Evolutionary conservation across 306 rosid genomes (phyloP), one percentile per base, ranked within the genome.

Genomic region (Vigna hirtella): DNA sequence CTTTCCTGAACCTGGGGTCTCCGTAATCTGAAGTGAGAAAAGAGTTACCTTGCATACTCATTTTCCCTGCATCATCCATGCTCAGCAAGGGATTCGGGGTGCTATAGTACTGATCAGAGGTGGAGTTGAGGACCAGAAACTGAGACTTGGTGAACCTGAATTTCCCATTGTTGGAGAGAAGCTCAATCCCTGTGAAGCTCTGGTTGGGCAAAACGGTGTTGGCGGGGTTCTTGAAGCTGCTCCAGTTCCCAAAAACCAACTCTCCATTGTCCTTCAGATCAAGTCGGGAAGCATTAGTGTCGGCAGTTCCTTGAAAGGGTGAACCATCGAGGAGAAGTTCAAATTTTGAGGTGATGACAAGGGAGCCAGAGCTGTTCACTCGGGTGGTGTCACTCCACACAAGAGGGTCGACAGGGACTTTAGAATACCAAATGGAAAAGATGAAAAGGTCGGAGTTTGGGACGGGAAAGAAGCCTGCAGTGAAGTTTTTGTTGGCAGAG

Each of bases 161-260:
- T 7, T 70, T 85, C 18, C 88, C 79, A 52, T 89, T 85, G 2
- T 16, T 70, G 52, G 95, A 89, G 5, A 18, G 9, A 18, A 86
- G 55, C 13, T 16, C 22, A 9, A 82, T 45, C 3, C 16, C 62
- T 0, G 22, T 28, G 7, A 94, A 59, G 30, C 32, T 79, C 57
- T 94, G 97, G 74, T 81, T 81, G 2, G 97, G 86, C 47, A 92
- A 74, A 13, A 87, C 57, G 1, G 93, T 92, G 65, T 90, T 87
- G 2, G 93, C 88, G 0, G 97, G 97, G 47, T 68, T 73, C 0
- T 4, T 2, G 66, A 95, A 95, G 75, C 97, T 92, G 10, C 18
- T 65, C 95, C 91, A 92, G 9, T 14, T 11, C 0, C 86, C 90
- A 63, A 79, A 92, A 5, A 63, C 71, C 38, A 94, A 53, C 66